These are phyloP conservation scores for Erodium moschatum DNA, from an alignment of 441 rosid species.

Conservation along the genomic window DNA sequence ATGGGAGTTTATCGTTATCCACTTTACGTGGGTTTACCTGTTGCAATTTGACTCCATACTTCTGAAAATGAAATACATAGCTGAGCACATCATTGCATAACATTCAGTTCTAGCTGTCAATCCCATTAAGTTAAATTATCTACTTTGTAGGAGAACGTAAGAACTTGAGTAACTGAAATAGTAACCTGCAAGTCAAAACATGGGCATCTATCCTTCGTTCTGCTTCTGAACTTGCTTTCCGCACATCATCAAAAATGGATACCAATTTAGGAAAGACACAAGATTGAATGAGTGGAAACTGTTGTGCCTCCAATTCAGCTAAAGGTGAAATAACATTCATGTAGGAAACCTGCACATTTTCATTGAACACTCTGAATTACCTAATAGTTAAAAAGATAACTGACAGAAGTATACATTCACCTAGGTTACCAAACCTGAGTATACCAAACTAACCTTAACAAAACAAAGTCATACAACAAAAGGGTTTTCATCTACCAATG, in stretches of 20 bases:
- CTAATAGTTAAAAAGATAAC: conserved; percentile 1
- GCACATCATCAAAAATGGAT: conserved; percentile 47
- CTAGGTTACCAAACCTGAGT: conserved; percentile 1
- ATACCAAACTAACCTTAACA: not conserved
- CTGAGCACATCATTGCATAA: not conserved
- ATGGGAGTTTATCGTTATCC: not conserved
- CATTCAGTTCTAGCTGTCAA: conserved; percentile 3
- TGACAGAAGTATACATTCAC: conserved; percentile 5
- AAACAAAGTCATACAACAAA: not conserved
- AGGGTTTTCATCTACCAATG: no score
- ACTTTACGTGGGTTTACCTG: not conserved
- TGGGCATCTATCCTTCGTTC: conserved; percentile 66
- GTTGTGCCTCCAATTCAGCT: conserved; percentile 53
- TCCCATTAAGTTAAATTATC: not conserved
- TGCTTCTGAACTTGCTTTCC: conserved; percentile 74
- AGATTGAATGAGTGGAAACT: conserved; percentile 30
- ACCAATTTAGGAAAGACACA: conserved; percentile 72
- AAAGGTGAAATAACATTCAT: conserved; percentile 55
- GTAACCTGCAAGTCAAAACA: conserved; percentile 57
- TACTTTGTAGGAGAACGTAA: conserved; percentile 8
- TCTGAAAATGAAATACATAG: not conserved
- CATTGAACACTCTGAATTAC: not conserved
- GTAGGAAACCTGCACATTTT: conserved; percentile 52
- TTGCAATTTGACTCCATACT: not conserved
- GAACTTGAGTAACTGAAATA: conserved; percentile 11